Conservation (phyloP, 345 rosid genomes). For the Acer yangbiense region DNA sequence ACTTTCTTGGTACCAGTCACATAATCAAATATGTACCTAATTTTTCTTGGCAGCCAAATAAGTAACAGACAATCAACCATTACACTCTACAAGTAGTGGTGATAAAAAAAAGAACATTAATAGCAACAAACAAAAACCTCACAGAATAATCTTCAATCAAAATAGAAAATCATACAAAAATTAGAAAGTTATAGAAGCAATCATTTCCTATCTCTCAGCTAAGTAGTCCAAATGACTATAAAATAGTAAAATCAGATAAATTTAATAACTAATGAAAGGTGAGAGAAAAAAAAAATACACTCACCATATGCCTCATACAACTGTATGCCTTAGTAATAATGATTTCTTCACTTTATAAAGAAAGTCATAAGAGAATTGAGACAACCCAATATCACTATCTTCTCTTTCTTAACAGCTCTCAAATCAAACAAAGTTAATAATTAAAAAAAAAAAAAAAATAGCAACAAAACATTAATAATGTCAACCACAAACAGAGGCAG, state of each 20-base stretch:
- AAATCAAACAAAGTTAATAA: neutral
- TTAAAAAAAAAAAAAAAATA: neutral
- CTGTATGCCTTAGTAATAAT: neutral
- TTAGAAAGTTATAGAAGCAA: neutral
- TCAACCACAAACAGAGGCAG: neutral
- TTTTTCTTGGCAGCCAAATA: neutral
- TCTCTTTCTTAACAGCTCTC: slow-evolving; percentile 12
- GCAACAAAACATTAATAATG: neutral
- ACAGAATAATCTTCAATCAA: neutral
- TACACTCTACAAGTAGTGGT: neutral
- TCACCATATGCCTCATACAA: neutral
- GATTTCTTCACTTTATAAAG: neutral
- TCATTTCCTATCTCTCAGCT: neutral
- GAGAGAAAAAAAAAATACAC: neutral
- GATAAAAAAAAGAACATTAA: neutral
- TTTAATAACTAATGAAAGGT: neutral
- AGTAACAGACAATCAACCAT: neutral
- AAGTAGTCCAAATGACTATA: neutral
- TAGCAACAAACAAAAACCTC: neutral
- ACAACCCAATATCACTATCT: neutral
- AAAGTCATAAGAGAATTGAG: neutral
- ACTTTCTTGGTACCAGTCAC: neutral
- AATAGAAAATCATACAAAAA: neutral
- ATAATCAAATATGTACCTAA: neutral
- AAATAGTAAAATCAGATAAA: neutral